These are phyloP conservation scores for Rhodotorula taiwanensis DNA, from an alignment of 768 basidiomycete species.

Conservation along the genomic window DNA sequence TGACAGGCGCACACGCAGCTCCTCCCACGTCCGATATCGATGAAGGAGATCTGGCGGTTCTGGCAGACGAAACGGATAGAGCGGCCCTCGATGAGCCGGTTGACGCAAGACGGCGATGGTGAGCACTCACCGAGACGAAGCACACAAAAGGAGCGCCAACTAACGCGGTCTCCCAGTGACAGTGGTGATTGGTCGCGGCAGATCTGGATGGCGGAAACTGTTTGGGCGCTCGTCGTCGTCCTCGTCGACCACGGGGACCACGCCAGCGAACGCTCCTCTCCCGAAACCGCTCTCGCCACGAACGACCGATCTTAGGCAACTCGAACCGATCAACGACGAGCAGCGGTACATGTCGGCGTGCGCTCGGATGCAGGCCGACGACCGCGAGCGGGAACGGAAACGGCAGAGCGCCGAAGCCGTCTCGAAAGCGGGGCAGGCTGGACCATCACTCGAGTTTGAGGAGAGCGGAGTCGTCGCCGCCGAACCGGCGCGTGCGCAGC, in stretches of 20 bases:
- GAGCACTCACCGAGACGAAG: no score
- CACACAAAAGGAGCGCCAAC: no score
- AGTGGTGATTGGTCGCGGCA: conserved; percentile 34
- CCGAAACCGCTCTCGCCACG: background rate
- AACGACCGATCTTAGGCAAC: background rate
- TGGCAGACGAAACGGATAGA: conserved; percentile 25
- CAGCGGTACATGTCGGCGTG: conserved; percentile 14
- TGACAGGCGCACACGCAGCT: conserved; percentile 14
- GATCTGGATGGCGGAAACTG: conserved; percentile 28
- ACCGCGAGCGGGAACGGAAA: background rate
- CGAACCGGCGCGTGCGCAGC: background rate
- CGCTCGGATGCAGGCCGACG: background rate
- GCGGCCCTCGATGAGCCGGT: conserved; percentile 31
- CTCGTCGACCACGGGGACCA: no score
- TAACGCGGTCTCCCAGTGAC: no score
- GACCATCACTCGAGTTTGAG: conserved; percentile 16
- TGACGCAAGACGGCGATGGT: conserved; percentile 40
- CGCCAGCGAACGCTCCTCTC: background rate
- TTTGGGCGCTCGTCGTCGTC: conserved; percentile 5
- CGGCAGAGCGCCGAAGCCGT: conserved; percentile 13
- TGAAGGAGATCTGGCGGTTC: conserved; percentile 36
- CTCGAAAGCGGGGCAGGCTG: background rate
- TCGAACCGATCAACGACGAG: conserved; percentile 19
- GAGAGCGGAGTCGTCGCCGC: conserved; percentile 20
- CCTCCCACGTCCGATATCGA: conserved; percentile 34